Conservation (phyloP, 768 basidiomycete species). For the Leucocoprinus birnbaumii region DNA sequence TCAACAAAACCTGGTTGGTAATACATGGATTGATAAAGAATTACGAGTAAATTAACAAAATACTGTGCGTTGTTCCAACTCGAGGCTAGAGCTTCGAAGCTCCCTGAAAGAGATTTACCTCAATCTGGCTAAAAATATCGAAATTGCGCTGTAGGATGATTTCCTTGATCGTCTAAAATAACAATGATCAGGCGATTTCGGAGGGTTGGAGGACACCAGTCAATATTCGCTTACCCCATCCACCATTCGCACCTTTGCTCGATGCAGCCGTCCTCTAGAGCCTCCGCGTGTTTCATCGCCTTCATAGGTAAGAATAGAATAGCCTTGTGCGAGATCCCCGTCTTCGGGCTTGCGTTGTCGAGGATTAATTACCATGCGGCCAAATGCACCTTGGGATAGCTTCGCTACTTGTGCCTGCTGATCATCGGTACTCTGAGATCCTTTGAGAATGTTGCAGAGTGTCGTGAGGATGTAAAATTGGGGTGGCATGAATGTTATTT, state of each 20-base stretch:
- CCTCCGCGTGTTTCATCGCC: slow-evolving; percentile 71
- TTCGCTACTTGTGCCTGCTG: slow-evolving; percentile 43
- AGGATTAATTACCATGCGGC: slow-evolving; percentile 60
- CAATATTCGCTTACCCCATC: slow-evolving; percentile 50
- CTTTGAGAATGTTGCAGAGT: slow-evolving; percentile 49
- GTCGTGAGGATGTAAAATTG: slow-evolving; percentile 71
- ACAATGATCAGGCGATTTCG: background rate
- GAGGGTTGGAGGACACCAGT: background rate
- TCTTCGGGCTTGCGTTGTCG: slow-evolving; percentile 23
- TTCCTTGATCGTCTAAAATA: slow-evolving; percentile 43
- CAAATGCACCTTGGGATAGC: slow-evolving; percentile 56
- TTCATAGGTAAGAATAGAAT: slow-evolving; percentile 56
- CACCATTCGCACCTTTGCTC: slow-evolving; percentile 46
- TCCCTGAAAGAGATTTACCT: slow-evolving; percentile 25
- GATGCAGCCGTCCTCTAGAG: slow-evolving; percentile 54
- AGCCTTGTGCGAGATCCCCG: slow-evolving; percentile 37
- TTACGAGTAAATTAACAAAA: no score
- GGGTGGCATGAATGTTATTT: slow-evolving; percentile 68
- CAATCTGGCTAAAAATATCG: slow-evolving; percentile 58
- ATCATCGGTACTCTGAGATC: slow-evolving; percentile 34
- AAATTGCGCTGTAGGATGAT: slow-evolving; percentile 61
- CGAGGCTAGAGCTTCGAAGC: slow-evolving; percentile 31
- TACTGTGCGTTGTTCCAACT: background rate
- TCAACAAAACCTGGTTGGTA: no score
- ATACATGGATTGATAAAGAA: no score